Evolutionary conservation across 208 protist genomes (phyloP), one percentile per base, ranked within the genome.

Genomic region (Herpetomonas muscarum): DNA sequence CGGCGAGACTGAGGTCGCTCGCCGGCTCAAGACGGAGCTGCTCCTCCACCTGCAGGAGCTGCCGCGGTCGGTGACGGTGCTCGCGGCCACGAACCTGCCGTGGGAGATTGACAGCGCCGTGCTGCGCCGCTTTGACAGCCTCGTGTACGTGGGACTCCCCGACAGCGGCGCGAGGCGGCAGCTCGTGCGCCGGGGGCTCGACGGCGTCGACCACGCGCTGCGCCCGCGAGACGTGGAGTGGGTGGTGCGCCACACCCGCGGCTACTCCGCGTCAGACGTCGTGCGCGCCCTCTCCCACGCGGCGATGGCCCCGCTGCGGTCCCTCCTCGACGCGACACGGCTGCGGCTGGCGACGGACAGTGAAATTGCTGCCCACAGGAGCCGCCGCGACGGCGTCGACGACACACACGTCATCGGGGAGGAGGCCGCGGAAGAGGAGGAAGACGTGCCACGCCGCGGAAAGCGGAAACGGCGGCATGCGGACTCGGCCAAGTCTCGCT

Each of bases 21-120:
- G 98, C 12, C 83, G 98, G 17, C 84, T 99, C 37, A 99, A 99
- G 74, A 99, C 98, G 24, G 98, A 99, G 79, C 96, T 99, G 31
- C 83, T 99, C 0, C 85, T 99, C 2, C 97, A 98, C 57, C 60
- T 96, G 46, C 78, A 96, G 50, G 76, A 50, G 9, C 37, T 80
- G 10, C 41, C 76, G n/a, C 30, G 64, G 0, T 53, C 67, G 0
- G 74, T 97, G 26, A 74, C 83, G 17, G 68, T 98, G 37, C 34
- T 98, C 19, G 94, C 84, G 5, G 94, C 94, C 10, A 97, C 90
- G 13, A 98, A 98, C 60, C 57, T 93, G 41, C 94, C 94, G 36
- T 95, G 89, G 83, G 89, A 95, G 26, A 66, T 98, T 36, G 94
- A 98, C 63, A 50, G 73, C 3, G 94, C 94, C 22, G 63, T 94